Conservation (phyloP, 805 yeast species). For the Candida sithepensis region DNA sequence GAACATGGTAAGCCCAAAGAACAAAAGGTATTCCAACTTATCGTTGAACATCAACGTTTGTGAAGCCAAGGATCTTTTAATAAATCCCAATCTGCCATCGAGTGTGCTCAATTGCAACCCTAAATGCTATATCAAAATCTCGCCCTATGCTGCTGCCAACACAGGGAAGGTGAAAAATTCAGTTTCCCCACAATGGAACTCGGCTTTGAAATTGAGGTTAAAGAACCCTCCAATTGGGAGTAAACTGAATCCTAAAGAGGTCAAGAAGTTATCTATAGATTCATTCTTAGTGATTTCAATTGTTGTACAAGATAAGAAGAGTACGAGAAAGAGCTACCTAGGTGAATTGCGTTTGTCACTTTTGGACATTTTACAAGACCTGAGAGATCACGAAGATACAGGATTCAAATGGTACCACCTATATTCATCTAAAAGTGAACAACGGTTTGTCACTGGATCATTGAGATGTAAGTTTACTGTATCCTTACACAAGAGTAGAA, state of each 20-base stretch:
- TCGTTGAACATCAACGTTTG: conserved; percentile 13
- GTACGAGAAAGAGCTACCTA: conserved; percentile 20
- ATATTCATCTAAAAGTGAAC: conserved; percentile 22
- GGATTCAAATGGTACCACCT: conserved; percentile 21
- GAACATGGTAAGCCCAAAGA: not conserved
- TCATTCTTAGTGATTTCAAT: conserved; percentile 15
- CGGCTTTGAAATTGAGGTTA: conserved; percentile 12
- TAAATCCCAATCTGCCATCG: conserved; percentile 4
- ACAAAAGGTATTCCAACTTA: conserved; percentile 7
- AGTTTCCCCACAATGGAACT: conserved; percentile 19
- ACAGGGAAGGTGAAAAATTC: conserved; percentile 15
- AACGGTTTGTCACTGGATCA: conserved; percentile 27
- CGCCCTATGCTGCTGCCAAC: conserved; percentile 13
- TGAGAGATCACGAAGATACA: conserved; percentile 10
- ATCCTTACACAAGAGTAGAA: conserved; percentile 3
- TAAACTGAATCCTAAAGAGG: conserved; percentile 3
- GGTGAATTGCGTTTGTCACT: conserved; percentile 29
- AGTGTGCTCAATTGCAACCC: conserved; percentile 16
- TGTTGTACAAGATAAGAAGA: conserved; percentile 20
- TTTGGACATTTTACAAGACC: conserved; percentile 17
- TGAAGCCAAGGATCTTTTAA: conserved; percentile 18
- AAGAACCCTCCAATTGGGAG: conserved; percentile 13
- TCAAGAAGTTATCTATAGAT: conserved; percentile 6
- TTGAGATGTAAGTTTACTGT: conserved; percentile 21
- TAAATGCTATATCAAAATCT: conserved; percentile 15